These are phyloP conservation scores for Malassezia cuniculi DNA, from an alignment of 1,284 basidiomycete genomes.

Conservation along the genomic window DNA sequence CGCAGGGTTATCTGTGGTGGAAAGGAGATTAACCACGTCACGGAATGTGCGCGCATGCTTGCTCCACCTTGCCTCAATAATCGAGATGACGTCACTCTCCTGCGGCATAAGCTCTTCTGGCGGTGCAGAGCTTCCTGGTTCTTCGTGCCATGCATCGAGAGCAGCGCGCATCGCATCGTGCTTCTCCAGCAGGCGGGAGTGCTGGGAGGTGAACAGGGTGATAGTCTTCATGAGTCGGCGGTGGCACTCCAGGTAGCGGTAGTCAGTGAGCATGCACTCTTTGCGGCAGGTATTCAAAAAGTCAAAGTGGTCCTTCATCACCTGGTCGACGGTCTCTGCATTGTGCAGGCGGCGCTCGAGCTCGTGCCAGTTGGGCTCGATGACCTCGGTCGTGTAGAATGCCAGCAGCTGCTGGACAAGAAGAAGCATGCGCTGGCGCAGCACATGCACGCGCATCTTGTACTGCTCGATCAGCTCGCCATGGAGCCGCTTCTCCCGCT, in stretches of 20 bases:
- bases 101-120: slow-evolving; percentile 17
- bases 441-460: slow-evolving; percentile 37
- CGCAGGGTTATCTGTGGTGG: slow-evolving; percentile 43
- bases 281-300: slow-evolving; percentile 40
- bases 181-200: slow-evolving; percentile 27
- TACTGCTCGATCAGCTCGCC: slow-evolving; percentile 31
- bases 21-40: slow-evolving; percentile 37
- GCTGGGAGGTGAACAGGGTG: slow-evolving; percentile 30
- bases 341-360: slow-evolving; percentile 29
- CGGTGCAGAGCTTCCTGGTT: slow-evolving; percentile 7
- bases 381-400: slow-evolving; percentile 37
- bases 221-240: slow-evolving; percentile 29
- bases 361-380: slow-evolving; percentile 41
- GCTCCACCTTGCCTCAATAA: slow-evolving; percentile 32
- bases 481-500: slow-evolving; percentile 7
- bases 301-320: slow-evolving; percentile 42
- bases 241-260: slow-evolving; percentile 28
- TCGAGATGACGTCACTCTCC: slow-evolving; percentile 18
- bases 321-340: slow-evolving; percentile 40
- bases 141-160: slow-evolving; percentile 21
- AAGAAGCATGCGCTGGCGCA: slow-evolving; percentile 40
- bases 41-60: slow-evolving; percentile 28
- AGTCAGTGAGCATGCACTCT: slow-evolving; percentile 42
- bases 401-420: slow-evolving; percentile 41
- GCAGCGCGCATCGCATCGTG: slow-evolving; percentile 18